A percentile compares a stretch with the other conserved stretches of the same genome.
Conservation (phyloP, 257 asterid species). For the Marsdenia floribunda region DNA sequence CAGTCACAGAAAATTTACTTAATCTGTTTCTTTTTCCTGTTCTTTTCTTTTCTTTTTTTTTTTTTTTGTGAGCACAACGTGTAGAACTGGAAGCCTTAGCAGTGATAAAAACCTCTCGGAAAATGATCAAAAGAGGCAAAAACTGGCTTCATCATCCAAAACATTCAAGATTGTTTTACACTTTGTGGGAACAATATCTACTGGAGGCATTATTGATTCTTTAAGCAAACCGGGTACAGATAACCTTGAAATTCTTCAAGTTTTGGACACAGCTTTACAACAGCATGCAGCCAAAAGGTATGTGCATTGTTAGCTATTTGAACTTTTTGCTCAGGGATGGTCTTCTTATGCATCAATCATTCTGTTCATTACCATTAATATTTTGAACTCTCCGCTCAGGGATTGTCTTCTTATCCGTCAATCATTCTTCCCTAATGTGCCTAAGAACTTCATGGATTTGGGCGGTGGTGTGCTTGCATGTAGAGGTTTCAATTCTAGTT, state of each 20-base stretch:
- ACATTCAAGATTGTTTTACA: constrained; percentile 28
- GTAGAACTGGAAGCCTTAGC: constrained; percentile 2
- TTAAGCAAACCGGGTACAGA: constrained; percentile 1
- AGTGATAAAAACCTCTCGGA: constrained; percentile 13
- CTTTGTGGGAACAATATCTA: constrained; percentile 28
- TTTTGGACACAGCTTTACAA: constrained; percentile 35
- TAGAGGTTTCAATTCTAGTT: constrained; percentile 48
- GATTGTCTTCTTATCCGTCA: constrained; percentile 43
- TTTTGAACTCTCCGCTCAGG: constrained; percentile 16
- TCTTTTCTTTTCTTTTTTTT: too few species aligned
- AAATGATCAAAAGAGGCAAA: constrained; percentile 42
- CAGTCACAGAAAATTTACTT: background rate
- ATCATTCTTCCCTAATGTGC: constrained; percentile 32
- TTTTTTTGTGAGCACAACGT: background rate
- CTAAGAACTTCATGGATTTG: constrained; percentile 30
- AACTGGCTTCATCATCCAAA: constrained; percentile 19
- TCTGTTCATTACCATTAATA: too few species aligned
- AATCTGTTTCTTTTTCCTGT: background rate
- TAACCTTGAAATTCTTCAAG: constrained; percentile 22
- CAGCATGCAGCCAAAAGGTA: constrained; percentile 40
- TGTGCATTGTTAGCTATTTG: background rate
- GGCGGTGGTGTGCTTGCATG: constrained; percentile 45
- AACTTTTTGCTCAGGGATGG: too few species aligned
- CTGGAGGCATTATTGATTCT: constrained; percentile 23
- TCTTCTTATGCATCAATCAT: too few species aligned